Evolutionary conservation across 2,329 filamentous ascomycete genomes (phyloP), one percentile per base, ranked within the genome.

Genomic region (Fusarium brachygibbosum): DNA sequence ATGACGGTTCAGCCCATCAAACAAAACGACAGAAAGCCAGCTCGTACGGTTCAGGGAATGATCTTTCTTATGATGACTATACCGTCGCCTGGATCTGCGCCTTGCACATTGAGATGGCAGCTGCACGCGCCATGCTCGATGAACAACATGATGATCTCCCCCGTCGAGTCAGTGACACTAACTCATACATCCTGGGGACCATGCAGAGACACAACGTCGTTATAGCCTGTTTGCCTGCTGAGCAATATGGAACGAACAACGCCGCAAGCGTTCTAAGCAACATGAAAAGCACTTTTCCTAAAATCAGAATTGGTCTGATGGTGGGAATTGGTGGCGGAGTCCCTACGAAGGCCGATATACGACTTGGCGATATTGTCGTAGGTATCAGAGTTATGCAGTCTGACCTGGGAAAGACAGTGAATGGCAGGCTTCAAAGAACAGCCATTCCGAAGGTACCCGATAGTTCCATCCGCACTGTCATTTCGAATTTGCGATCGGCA

Each of bases 241-340:
- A 44, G 1, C 56, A 70, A 1, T 75, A 76, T 5, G 75, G 76
- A 0, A 72, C 54, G 0, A 75, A 69, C 17, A 74, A 72, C 9
- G 75, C 76, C 0, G 67, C 75, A 0, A 72, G 25, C 1, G 75
- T 76, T 0, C 12, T 69, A 82, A 66, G 46, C 0, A 25, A 70
- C 3, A 0, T 72, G 5, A 25, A n/a, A 5, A 37, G 57, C 1
- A 85, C 91, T 25, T 88, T 81, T 65, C 85, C 53, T 0, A 58
- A 54, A 0, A 51, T 73, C 4, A 12, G 25, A 0, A 5, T 63
- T 0, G 65, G 68, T 0, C 44, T 77, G 6, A 75, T 77, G 66
- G 75, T 77, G 0, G 76, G 75, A 0, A 74, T 77, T 12, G 76
- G 73, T 2, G 75, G 76, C 0, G 75, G 75, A 0, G 58, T 32